Evolutionary conservation across 495 filamentous ascomycete species (phyloP).

Genomic region (Neurospora sp.): DNA sequence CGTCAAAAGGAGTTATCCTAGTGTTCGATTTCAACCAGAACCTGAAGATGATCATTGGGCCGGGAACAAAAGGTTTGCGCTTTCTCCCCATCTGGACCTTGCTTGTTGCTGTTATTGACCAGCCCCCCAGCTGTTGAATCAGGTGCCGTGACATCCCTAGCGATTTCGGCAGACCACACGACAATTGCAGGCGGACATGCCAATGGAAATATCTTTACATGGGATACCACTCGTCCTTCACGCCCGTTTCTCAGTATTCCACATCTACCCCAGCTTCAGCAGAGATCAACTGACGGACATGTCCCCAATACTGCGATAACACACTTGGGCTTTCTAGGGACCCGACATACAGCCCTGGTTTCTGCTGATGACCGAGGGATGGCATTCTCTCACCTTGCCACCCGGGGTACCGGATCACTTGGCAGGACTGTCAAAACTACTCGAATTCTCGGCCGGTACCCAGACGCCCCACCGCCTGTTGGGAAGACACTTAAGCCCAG

Average conservation of each 20-base stretch:
- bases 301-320: conserved; percentile 63
- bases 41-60: conserved; percentile 83
- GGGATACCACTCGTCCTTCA: conserved; percentile 75
- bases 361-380: conserved; percentile 95
- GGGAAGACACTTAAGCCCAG: conserved; percentile 77
- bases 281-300: conserved; percentile 69
- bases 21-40: conserved; percentile 97
- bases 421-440: conserved; percentile 81
- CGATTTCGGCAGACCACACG: conserved; percentile 86
- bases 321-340: conserved; percentile 92
- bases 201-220: conserved; percentile 89
- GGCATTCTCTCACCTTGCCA: conserved; percentile 96
- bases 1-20: conserved; percentile 85
- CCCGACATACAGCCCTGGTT: conserved; percentile 87
- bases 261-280: conserved; percentile 58
- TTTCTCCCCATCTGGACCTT: background rate
- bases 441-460: conserved; percentile 86
- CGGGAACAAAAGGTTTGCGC: conserved; percentile 77
- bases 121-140: conserved; percentile 66
- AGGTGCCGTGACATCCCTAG: conserved; percentile 76
- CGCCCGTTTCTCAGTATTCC: conserved; percentile 84
- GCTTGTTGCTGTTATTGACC: conserved; percentile 13
- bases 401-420: conserved; percentile 76
- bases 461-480: conserved; percentile 44
- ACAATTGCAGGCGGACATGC: conserved; percentile 86